Evolutionary conservation across 441 rosid genomes (phyloP).

Genomic region (Cnidoscolus chayamansa): DNA sequence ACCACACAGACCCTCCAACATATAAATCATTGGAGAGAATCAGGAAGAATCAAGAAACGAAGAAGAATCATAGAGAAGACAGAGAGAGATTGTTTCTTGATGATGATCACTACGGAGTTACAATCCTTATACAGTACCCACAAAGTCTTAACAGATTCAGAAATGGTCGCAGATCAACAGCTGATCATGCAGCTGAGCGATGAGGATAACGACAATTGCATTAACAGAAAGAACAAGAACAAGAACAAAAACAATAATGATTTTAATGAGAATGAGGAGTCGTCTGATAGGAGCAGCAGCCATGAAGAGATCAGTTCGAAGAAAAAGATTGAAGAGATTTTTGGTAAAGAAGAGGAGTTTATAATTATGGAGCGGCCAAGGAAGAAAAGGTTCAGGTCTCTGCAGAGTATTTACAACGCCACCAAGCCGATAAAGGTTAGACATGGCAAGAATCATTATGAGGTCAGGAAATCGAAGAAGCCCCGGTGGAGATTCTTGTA

Average conservation of each 20-base stretch:
- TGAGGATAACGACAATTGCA: conserved; percentile 36
- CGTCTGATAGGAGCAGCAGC: conserved; percentile 18
- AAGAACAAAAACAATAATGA: not conserved
- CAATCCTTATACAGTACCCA: conserved; percentile 10
- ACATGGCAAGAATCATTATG: not conserved
- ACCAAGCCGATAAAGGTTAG: conserved; percentile 32
- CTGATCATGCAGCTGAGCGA: conserved; percentile 54
- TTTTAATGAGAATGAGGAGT: conserved; percentile 1
- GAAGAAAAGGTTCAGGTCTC: conserved; percentile 43
- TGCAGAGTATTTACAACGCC: conserved; percentile 45
- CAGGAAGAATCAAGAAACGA: not conserved
- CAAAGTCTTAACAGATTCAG: conserved; percentile 32
- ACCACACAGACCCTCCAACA: not conserved
- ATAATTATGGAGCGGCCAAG: conserved; percentile 19
- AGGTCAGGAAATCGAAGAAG: not conserved
- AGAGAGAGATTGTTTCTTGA: not conserved
- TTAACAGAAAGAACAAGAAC: conserved; percentile 1
- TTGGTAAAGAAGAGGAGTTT: conserved; percentile 45
- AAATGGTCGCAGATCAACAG: conserved; percentile 43
- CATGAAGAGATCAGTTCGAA: conserved; percentile 27
- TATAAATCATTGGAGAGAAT: not conserved
- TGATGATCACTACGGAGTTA: conserved; percentile 14
- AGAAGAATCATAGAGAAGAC: not conserved
- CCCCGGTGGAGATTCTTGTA: not conserved
- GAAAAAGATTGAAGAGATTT: conserved; percentile 46